Conservation (phyloP, 139 green algal species). For the Closterium sp. region DNA sequence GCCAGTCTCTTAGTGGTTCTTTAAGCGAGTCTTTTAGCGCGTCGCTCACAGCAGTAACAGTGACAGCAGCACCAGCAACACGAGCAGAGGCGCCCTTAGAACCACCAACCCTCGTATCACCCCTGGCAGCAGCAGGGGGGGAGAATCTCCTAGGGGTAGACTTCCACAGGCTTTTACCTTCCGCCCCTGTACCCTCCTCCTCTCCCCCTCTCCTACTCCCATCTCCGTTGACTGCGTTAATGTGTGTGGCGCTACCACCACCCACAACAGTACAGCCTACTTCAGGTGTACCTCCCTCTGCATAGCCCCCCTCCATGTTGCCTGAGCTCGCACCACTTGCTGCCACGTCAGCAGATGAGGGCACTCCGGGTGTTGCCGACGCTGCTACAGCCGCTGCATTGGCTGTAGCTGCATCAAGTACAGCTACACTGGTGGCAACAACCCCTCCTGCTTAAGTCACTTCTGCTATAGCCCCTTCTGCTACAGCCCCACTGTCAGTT, state of each 20-base stretch:
- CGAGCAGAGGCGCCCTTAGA: too few relatives aligned
- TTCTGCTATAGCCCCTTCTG: too few relatives aligned
- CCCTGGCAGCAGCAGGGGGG: not conserved
- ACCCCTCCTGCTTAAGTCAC: not conserved
- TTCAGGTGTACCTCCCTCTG: not conserved
- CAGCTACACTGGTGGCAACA: not conserved
- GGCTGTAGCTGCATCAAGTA: not conserved
- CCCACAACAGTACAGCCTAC: not conserved
- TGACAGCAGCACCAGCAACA: not conserved
- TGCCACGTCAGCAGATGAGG: not conserved
- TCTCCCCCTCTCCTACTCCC: not conserved
- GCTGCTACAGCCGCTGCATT: not conserved
- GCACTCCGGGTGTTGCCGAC: not conserved
- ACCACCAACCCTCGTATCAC: not conserved
- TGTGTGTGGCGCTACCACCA: not conserved
- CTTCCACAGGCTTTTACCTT: not conserved
- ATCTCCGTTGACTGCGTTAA: too few relatives aligned
- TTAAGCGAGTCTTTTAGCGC: too few relatives aligned
- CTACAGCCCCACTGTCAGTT: not conserved
- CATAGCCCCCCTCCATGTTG: not conserved
- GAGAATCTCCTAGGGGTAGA: not conserved
- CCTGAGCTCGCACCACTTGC: not conserved
- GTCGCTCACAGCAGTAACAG: not conserved
- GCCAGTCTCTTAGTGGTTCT: too few relatives aligned
- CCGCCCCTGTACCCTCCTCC: not conserved